These are phyloP conservation scores for Candida palmyrensis DNA, from an alignment of 805 yeast genomes.

Conservation along the genomic window DNA sequence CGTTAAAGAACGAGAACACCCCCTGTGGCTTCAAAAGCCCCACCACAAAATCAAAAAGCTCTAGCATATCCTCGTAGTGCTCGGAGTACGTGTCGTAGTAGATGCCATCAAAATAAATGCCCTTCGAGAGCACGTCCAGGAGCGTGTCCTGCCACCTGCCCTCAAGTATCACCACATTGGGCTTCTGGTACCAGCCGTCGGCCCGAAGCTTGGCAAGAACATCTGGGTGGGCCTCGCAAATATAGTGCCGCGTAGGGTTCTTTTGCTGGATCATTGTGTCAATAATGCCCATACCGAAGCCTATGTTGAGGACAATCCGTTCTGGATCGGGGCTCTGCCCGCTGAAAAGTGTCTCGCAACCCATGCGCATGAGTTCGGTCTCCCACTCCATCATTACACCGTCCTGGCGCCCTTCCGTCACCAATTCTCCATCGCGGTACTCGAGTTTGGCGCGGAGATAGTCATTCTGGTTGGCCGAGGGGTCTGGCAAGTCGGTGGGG, in stretches of 20 bases:
- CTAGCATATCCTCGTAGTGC: constrained; percentile 84
- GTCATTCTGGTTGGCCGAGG: constrained; percentile 59
- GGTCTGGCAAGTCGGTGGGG: constrained; percentile 25
- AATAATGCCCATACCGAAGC: constrained; percentile 96
- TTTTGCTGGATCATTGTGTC: constrained; percentile 66
- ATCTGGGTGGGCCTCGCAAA: constrained; percentile 93
- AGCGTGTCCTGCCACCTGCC: constrained; percentile 93
- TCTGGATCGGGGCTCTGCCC: constrained; percentile 25
- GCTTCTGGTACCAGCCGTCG: constrained; percentile 81
- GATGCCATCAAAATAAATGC: constrained; percentile 79
- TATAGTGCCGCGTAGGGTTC: constrained; percentile 69
- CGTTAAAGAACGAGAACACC: constrained; percentile 86
- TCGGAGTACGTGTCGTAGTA: constrained; percentile 94
- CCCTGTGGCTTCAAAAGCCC: constrained; percentile 83
- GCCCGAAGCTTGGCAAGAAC: constrained; percentile 61
- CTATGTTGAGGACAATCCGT: constrained; percentile 68
- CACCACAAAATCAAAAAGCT: constrained; percentile 73
- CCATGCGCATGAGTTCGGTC: constrained; percentile 69
- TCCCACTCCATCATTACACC: constrained; percentile 99
- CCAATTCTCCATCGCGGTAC: constrained; percentile 61
- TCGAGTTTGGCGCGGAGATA: constrained; percentile 63
- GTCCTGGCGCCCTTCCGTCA: constrained; percentile 69
- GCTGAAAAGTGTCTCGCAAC: constrained; percentile 68
- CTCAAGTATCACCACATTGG: constrained; percentile 66
- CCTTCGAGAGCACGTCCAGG: constrained; percentile 54